phyloP scores from a whole-genome alignment of 163 green algal genomes.

The Chloroidium sp. region DNA sequence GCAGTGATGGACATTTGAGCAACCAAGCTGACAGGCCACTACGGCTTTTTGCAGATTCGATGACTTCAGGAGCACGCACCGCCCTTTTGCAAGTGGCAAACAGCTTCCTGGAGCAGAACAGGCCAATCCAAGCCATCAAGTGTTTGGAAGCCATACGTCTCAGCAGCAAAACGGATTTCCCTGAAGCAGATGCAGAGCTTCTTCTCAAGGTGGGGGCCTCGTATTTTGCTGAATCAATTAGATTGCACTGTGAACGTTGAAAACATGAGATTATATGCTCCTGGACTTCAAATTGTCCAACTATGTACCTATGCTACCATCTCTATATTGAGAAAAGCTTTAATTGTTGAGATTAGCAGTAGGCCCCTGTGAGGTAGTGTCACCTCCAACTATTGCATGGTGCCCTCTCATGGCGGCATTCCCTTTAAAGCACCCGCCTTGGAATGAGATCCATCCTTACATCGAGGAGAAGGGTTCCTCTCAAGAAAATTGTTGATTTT shows the following conservation, averaged over 20 bases:
- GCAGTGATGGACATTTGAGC: not conserved
- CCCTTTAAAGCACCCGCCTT: too few relatives aligned
- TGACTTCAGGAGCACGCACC: not conserved
- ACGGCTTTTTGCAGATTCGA: not conserved
- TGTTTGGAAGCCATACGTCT: constrained; percentile 10
- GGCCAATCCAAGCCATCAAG: constrained; percentile 5
- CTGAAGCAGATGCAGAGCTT: not conserved
- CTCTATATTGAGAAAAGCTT: not conserved
- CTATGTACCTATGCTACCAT: not conserved
- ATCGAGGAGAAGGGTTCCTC: too few relatives aligned
- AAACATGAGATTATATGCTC: not conserved
- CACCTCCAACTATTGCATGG: too few relatives aligned
- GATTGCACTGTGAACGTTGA: not conserved
- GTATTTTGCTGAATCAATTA: not conserved
- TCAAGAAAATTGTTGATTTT: too few relatives aligned
- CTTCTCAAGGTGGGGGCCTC: not conserved
- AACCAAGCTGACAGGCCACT: not conserved
- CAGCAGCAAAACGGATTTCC: not conserved
- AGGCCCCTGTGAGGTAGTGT: too few relatives aligned
- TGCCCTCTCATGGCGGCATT: too few relatives aligned
- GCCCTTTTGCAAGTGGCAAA: constrained; percentile 7
- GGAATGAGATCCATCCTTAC: too few relatives aligned
- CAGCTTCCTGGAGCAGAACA: not conserved
- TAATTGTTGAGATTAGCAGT: too few relatives aligned
- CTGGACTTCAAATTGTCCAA: not conserved